Percentiles rank a stretch among this genome's conserved stretches.
Conservation (phyloP, 2,329 filamentous ascomycete genomes). For the Fusarium euwallaceae region DNA sequence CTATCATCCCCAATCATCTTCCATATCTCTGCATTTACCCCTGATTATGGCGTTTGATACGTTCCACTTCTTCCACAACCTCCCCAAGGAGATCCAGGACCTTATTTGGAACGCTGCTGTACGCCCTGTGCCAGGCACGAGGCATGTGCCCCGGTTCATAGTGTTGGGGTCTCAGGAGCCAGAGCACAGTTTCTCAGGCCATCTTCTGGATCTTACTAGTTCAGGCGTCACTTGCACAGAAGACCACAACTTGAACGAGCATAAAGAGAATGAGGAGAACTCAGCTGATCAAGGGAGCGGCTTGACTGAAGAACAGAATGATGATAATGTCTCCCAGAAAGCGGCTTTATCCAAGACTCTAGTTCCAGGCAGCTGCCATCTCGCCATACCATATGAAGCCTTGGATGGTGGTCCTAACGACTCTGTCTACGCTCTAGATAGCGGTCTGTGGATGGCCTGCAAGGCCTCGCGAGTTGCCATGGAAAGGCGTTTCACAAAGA, state of each 20-base stretch:
- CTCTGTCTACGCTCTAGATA: slow-evolving; percentile 26
- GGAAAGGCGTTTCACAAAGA: slow-evolving; percentile 12
- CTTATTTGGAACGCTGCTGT: slow-evolving; percentile 28
- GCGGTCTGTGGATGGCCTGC: slow-evolving; percentile 21
- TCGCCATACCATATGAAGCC: slow-evolving; percentile 19
- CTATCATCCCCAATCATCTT: neutral
- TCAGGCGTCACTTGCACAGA: neutral
- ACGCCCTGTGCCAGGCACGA: slow-evolving; percentile 1
- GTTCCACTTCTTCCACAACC: slow-evolving; percentile 7
- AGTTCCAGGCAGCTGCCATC: neutral
- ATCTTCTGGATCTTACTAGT: neutral
- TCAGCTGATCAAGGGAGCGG: neutral
- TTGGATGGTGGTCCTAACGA: slow-evolving; percentile 14
- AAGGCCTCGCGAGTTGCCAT: slow-evolving; percentile 26
- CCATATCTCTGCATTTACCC: neutral
- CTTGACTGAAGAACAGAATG: fast-evolving
- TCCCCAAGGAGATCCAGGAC: slow-evolving; percentile 25
- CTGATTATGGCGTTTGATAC: neutral
- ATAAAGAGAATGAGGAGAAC: fast-evolving
- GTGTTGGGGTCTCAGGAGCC: slow-evolving; percentile 7
- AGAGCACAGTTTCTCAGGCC: neutral
- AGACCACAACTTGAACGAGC: fast-evolving
- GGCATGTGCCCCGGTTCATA: slow-evolving; percentile 31
- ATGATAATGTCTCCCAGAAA: neutral
- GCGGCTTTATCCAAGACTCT: neutral